Evolutionary conservation across 192 early-diverging fungal species (phyloP), one percentile per base, ranked within the genome.

Genomic region (Coemansia sp.): DNA sequence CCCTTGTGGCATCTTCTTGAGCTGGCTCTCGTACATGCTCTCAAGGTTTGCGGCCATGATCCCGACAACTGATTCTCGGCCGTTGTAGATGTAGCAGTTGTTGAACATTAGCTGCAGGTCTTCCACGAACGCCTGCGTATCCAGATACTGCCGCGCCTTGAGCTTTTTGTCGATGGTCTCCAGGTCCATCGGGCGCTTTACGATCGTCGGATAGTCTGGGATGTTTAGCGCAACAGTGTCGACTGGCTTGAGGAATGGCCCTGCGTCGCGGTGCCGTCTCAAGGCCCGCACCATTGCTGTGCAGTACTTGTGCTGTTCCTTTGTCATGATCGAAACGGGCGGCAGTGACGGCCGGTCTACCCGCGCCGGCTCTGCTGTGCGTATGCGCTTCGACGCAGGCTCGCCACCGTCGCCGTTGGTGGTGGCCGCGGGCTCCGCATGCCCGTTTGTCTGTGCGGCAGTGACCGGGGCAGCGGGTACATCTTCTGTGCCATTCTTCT

Each of bases 271-370:
- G 45, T 90, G 84, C 35, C 82, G 78, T 46, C 89, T 89, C 27
- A 92, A 62, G 6, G 79, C 74, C 23, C 80, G 80, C 20, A 94
- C 61, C 50, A 91, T 83, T 12, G 84, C 81, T 9, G 56, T 66
- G 63, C 85, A 86, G 59, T 85, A 91, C 56, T 91, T 94, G 41
- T 87, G 65, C 64, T 96, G 91, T 33, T 91, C 87, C 44, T 81
- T 80, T 33, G 82, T 77, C 78, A 90, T 85, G 17, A 72, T 60
- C n/a, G 30, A 20, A n/a, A 36, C 27, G n/a, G n/a, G n/a, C n/a
- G n/a, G n/a, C n/a, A n/a, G 29, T 8, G 3, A 12, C n/a, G 17
- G 35, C 18, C 10, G 21, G 4, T 49, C 28, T 3, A 41, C 51
- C 19, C 26, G 30, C n/a, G 32, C 5, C 12, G 49, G 39, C 19